Percentiles rank a stretch among this genome's conserved stretches.
phyloP scores from a whole-genome alignment of 2,329 filamentous ascomycete genomes.

The Truncatella angustata region DNA sequence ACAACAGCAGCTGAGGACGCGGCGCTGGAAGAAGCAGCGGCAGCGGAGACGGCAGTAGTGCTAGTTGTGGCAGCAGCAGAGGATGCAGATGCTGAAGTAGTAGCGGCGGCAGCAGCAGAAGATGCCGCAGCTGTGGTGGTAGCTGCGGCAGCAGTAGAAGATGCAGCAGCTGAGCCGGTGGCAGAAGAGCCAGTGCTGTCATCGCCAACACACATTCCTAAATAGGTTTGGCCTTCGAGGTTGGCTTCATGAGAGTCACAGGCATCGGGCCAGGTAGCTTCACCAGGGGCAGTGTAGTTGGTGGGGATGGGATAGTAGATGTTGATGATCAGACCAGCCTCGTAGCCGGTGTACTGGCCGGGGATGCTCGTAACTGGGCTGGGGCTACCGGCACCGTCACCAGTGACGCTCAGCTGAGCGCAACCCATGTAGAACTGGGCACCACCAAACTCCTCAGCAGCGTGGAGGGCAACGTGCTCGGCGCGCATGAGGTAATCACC shows the following conservation, averaged over 20 bases:
- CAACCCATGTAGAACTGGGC: slow-evolving; percentile 3
- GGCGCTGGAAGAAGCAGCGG: background rate
- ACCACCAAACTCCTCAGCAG: background rate
- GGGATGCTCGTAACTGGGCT: slow-evolving; percentile 3
- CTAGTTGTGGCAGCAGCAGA: background rate
- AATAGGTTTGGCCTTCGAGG: slow-evolving; percentile 1
- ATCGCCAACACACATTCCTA: slow-evolving; percentile 5
- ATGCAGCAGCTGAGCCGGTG: background rate
- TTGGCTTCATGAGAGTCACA: slow-evolving; percentile 4
- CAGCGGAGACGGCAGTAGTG: background rate
- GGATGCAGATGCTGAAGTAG: background rate
- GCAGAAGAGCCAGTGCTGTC: background rate
- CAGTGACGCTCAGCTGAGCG: slow-evolving; percentile 4
- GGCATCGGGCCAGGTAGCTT: background rate
- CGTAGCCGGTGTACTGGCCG: slow-evolving; percentile 2
- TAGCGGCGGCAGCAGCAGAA: background rate
- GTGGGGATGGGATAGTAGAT: slow-evolving; percentile 6
- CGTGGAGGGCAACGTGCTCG: slow-evolving; percentile 1
- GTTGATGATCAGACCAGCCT: slow-evolving; percentile 1
- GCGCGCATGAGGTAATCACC: slow-evolving; percentile 5
- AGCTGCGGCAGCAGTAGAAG: background rate
- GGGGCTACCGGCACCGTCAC: background rate
- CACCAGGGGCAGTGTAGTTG: slow-evolving; percentile 5
- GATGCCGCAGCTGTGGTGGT: background rate
- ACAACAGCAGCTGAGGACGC: background rate